Conservation (phyloP, 2,329 filamentous ascomycete species). For the Grosmannia penicillata region DNA sequence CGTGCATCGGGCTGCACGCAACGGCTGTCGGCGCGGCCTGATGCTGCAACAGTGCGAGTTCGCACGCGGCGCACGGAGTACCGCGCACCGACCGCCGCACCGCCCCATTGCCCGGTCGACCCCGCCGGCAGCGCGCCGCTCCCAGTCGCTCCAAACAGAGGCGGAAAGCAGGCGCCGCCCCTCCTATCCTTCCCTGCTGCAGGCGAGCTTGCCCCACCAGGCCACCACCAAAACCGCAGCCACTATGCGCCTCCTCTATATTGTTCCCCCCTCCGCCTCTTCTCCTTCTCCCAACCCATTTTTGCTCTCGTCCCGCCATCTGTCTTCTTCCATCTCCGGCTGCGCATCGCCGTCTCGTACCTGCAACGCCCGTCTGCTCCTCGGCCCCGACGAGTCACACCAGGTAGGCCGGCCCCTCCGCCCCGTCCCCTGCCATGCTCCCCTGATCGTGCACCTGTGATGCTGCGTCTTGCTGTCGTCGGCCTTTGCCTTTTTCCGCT, state of each 20-base stretch:
- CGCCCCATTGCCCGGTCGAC: constrained; percentile 1
- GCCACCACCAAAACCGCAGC: neutral
- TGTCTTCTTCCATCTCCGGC: neutral
- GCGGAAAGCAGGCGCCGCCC: neutral
- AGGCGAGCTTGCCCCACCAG: neutral
- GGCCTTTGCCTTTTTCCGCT: no score
- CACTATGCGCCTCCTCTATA: neutral
- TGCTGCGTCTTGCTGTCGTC: no score
- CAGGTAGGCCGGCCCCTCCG: no score
- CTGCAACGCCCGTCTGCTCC: no score
- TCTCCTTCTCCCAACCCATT: neutral
- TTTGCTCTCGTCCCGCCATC: neutral
- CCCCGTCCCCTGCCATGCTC: no score
- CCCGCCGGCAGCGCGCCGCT: neutral
- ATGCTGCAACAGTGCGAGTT: neutral
- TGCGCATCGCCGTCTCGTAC: no score
- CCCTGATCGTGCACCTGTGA: no score
- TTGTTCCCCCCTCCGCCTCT: neutral
- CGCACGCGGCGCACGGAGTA: neutral
- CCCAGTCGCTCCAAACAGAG: neutral
- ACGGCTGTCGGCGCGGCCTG: neutral
- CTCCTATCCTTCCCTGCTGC: neutral
- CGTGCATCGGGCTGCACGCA: no score
- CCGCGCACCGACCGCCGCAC: no score
- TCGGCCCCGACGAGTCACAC: no score